phyloP scores from a whole-genome alignment of 1,284 basidiomycete genomes.

The Somion occarium region DNA sequence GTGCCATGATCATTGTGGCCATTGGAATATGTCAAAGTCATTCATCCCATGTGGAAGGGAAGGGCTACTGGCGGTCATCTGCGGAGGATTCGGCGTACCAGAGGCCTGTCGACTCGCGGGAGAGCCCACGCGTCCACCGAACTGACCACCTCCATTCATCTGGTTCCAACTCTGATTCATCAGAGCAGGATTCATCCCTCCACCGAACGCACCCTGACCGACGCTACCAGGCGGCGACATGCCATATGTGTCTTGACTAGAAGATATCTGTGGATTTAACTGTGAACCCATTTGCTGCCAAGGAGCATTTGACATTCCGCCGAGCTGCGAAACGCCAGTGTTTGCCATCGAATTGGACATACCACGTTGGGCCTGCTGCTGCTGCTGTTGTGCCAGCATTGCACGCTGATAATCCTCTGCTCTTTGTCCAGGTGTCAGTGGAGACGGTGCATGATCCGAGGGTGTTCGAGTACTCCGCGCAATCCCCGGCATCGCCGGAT shows the following conservation, averaged over 20 bases:
- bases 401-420: constrained; percentile 50
- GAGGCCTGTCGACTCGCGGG: not conserved
- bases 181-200: not conserved
- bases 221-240: constrained; percentile 38
- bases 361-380: constrained; percentile 21
- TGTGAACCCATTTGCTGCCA: constrained; percentile 14
- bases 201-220: constrained; percentile 16
- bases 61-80: not conserved
- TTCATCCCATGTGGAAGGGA: not conserved
- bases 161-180: not conserved
- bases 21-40: not conserved
- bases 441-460: constrained; percentile 54
- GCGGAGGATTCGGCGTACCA: not conserved
- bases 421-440: constrained; percentile 47
- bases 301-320: constrained; percentile 6
- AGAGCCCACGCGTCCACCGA: not conserved
- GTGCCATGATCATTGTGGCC: not conserved
- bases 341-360: constrained; percentile 19
- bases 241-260: constrained; percentile 29
- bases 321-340: constrained; percentile 15
- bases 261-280: constrained; percentile 24
- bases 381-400: constrained; percentile 33
- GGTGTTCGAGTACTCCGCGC: constrained; percentile 67
- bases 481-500: constrained; percentile 62
- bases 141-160: not conserved